phyloP scores from a whole-genome alignment of 169 alveolate species.

The Babesia sp. region DNA sequence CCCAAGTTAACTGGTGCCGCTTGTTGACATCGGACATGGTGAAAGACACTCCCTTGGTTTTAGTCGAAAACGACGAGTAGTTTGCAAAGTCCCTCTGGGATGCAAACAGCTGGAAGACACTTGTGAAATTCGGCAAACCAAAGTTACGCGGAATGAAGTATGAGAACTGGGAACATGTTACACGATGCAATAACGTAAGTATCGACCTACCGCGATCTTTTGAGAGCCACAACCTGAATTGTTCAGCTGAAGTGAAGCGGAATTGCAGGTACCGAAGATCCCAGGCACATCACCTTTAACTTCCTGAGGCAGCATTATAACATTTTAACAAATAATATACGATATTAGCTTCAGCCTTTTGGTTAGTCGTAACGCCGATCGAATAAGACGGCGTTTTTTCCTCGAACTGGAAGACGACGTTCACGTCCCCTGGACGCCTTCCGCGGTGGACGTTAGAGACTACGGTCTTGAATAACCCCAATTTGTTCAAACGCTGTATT shows the following conservation, averaged over 20 bases:
- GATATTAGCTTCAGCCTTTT: slow-evolving; percentile 59
- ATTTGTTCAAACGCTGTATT: slow-evolving; percentile 28
- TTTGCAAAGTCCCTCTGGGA: slow-evolving; percentile 47
- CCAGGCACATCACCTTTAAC: slow-evolving; percentile 64
- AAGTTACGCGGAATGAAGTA: slow-evolving; percentile 48
- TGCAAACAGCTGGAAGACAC: slow-evolving; percentile 55
- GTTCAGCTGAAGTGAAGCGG: slow-evolving; percentile 40
- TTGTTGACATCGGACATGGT: slow-evolving; percentile 31
- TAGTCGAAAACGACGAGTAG: slow-evolving; percentile 56
- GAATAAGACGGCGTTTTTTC: slow-evolving; percentile 55
- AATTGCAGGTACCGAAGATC: slow-evolving; percentile 50
- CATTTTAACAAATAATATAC: background rate
- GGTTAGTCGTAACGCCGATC: slow-evolving; percentile 58
- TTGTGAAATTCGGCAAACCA: slow-evolving; percentile 50
- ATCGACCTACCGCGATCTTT: slow-evolving; percentile 26
- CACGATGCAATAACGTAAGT: background rate
- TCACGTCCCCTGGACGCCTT: slow-evolving; percentile 57
- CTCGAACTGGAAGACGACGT: slow-evolving; percentile 53
- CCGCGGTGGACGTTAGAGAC: slow-evolving; percentile 54
- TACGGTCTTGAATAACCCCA: slow-evolving; percentile 45
- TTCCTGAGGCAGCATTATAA: slow-evolving; percentile 30
- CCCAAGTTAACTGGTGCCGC: slow-evolving; percentile 60
- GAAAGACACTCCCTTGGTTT: slow-evolving; percentile 51
- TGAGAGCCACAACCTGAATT: slow-evolving; percentile 54
- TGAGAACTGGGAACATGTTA: slow-evolving; percentile 15